Evolutionary conservation across 306 rosid species (phyloP).

Genomic region (Cucumis cinereus): DNA sequence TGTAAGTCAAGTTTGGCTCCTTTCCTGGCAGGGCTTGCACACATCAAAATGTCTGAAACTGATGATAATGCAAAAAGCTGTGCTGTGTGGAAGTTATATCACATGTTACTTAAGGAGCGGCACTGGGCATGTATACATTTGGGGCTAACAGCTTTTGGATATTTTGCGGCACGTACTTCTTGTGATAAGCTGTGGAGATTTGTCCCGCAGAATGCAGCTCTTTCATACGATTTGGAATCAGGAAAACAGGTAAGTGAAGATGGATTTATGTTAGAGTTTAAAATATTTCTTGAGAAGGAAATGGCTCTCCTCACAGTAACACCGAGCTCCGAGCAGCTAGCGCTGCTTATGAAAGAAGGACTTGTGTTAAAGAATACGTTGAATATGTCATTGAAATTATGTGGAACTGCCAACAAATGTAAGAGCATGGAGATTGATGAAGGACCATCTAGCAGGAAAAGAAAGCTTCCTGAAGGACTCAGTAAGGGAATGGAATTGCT

Average conservation of each 20-base stretch:
- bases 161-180: conserved; percentile 46
- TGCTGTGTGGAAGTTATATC: conserved; percentile 51
- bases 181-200: conserved; percentile 71
- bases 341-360: conserved; percentile 54
- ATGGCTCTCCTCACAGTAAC: conserved; percentile 37
- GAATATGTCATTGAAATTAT: conserved; percentile 25
- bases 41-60: conserved; percentile 45
- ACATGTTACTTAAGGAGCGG: conserved; percentile 61
- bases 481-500: conserved; percentile 64
- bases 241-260: conserved; percentile 42
- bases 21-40: conserved; percentile 55
- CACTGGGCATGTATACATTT: conserved; percentile 77
- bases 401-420: conserved; percentile 18
- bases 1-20: conserved; percentile 79
- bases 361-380: conserved; percentile 41
- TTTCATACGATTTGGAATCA: conserved; percentile 51
- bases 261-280: conserved; percentile 50
- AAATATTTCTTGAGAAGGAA: conserved; percentile 58
- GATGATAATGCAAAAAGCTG: conserved; percentile 42
- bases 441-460: conserved; percentile 41
- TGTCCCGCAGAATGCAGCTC: conserved; percentile 69
- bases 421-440: conserved; percentile 34
- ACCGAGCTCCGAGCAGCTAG: conserved; percentile 51
- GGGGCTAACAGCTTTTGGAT: conserved; percentile 67
- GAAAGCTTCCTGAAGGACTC: conserved; percentile 66